Conservation (phyloP, 257 asterid genomes). For the Parsonsia alboflavescens region DNA sequence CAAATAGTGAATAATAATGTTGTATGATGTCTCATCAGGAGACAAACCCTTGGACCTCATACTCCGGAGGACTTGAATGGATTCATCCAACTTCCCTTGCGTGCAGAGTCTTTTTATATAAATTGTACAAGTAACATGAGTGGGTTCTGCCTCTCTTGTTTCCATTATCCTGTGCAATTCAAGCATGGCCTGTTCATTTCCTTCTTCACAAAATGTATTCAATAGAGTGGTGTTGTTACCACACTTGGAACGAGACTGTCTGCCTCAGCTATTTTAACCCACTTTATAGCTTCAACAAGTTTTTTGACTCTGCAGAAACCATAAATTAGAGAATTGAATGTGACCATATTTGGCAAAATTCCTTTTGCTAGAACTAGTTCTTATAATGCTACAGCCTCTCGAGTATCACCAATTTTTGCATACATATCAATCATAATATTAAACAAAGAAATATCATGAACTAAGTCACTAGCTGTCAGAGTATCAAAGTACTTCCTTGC, state of each 20-base stretch:
- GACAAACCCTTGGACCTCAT: conserved; percentile 49
- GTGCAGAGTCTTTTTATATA: conserved; percentile 56
- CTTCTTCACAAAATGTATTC: conserved; percentile 56
- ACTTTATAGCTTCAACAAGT: conserved; percentile 38
- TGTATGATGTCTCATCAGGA: conserved; percentile 59
- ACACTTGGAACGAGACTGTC: conserved; percentile 51
- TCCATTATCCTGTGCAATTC: conserved; percentile 52
- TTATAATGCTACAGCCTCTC: conserved; percentile 48
- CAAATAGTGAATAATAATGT: conserved; percentile 51
- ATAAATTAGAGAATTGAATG: conserved; percentile 64
- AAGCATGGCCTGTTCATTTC: conserved; percentile 31
- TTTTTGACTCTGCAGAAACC: conserved; percentile 54
- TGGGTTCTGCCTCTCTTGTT: conserved; percentile 45
- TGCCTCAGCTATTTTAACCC: conserved; percentile 31
- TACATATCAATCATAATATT: conserved; percentile 63
- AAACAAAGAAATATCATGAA: conserved; percentile 52
- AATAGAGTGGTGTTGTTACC: conserved; percentile 61
- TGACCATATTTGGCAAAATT: conserved; percentile 52
- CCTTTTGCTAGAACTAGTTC: conserved; percentile 45
- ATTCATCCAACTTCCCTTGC: conserved; percentile 45
- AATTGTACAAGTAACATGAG: conserved; percentile 65
- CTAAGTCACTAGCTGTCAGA: conserved; percentile 30
- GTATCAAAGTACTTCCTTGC: conserved; percentile 57
- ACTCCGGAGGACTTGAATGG: conserved; percentile 32
- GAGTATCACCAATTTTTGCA: conserved; percentile 53